Evolutionary conservation across 2,329 filamentous ascomycete species (phyloP), one percentile per base, ranked within the genome.

Genomic region (Scytalidium sp.): DNA sequence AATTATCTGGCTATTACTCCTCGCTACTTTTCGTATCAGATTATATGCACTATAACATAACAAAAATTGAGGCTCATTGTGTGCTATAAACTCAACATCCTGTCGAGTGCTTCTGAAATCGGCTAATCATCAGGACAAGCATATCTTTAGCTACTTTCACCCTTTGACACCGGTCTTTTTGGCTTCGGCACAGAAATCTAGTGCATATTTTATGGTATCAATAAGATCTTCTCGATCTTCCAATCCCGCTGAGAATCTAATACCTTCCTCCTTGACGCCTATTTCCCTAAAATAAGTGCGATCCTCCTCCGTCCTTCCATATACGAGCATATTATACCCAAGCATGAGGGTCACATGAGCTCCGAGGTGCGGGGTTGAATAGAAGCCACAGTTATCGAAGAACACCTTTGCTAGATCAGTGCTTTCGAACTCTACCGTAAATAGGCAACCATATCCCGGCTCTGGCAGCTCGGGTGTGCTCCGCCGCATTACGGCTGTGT

Each of bases 381-480:
- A 75, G 49, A 80, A 69, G 13, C 72, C 66, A 5, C 76, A 60
- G 21, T 63, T 65, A 50, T 82, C 69, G 56, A 79, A 80, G 51
- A 82, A 83, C 0, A 71, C 70, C 3, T 53, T 60, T 1, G 76
- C 69, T 0, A 65, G 51, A 3, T 67, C 66, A 0, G 72, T 51
- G n/a, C 57, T 67, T 10, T 67, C 63, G 44, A 84, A 76, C 41
- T 81, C 75, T 22, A 83, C 64, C 7, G 66, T 75, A 15, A 83
- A 60, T 1, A 84, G 71, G 55, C 76, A 81, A 2, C 80, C 80
- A 56, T 81, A 79, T 0, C 79, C 79, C 0, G 78, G 76, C 21
- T 20, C 2, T 1, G 66, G 69, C 48, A 81, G 73, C 1, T 79
- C 76, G 0, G 64, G 41, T 0, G 75, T 67, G 3, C 52, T 13